Evolutionary conservation across 2,329 filamentous ascomycete species (phyloP).

Genomic region (Seiridium cupressi): DNA sequence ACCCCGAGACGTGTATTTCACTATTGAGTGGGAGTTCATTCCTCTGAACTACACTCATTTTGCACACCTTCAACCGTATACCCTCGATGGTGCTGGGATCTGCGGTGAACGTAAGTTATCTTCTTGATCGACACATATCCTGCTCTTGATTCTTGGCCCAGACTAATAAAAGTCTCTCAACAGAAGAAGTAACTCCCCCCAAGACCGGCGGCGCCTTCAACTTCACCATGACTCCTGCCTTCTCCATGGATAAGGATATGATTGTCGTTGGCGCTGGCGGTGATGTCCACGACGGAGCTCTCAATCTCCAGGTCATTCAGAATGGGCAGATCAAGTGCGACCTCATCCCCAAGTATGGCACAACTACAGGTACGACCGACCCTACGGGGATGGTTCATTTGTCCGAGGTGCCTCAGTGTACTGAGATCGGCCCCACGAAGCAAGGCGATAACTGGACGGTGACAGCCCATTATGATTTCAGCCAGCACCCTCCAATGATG

Average conservation of each 20-base stretch:
- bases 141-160: too few relatives aligned
- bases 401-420: neutral
- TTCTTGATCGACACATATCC: neutral
- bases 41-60: neutral
- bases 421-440: neutral
- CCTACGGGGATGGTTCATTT: neutral
- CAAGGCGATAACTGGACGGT: neutral
- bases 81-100: neutral
- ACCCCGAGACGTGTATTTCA: neutral
- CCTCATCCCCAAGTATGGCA: neutral
- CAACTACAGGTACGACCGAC: neutral
- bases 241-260: neutral
- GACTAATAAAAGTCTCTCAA: neutral
- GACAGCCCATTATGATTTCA: conserved; percentile 3
- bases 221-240: neutral
- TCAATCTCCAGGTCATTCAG: neutral
- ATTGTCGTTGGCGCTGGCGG: neutral
- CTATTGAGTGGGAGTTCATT: neutral
- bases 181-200: neutral
- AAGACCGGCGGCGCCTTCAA: neutral
- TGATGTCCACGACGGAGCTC: neutral
- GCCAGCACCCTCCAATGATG: neutral
- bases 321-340: neutral
- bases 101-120: neutral
- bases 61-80: neutral